Evolutionary conservation across 2,329 filamentous ascomycete genomes (phyloP), one percentile per base, ranked within the genome.

Genomic region (Shiraia sp.): DNA sequence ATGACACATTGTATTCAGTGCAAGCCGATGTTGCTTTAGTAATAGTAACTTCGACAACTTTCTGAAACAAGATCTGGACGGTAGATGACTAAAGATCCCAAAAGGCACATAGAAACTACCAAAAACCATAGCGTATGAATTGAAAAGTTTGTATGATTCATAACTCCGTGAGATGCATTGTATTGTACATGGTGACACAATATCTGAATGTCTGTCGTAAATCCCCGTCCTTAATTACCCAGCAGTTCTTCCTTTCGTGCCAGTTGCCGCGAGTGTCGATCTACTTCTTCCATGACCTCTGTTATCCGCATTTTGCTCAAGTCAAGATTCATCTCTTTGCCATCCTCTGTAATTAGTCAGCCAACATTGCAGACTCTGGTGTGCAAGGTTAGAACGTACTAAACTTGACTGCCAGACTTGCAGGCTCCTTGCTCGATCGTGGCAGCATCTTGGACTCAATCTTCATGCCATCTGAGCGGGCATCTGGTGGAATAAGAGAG

Each of bases 281-380:
- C 88, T 31, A 96, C 84, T 71, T 97, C 90, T 68, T 90, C 88
- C 43, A 92, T 79, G 14, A 97, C 81, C 61, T 90, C 87, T 66
- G 88, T 88, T 65, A 97, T 91, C 57, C 85, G 87, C 72, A 91
- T 77, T 69, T 86, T 87, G 57, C 88, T 84, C 54, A 89, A 79
- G 65, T 96, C 85, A 27, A 97, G 80, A 24, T 83, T 82, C 75
- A 97, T 82, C 62, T 95, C 86, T 74, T 92, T 95, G 59, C 93
- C 93, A 65, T 96, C 93, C 79, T 96, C 89, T 95, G 66, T 40
- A 31, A 28, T 16, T 13, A 16, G 51, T 66, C 45, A 66, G 59
- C 40, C 37, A 22, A 19, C 16, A 15, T 6, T 25, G 12, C 13
- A 16, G 13, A 4, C 17, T 16, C 16, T 23, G 12, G 3, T 10